These are phyloP conservation scores for Venturia pyrina DNA, from an alignment of 2,329 filamentous ascomycete genomes.

Conservation along the genomic window DNA sequence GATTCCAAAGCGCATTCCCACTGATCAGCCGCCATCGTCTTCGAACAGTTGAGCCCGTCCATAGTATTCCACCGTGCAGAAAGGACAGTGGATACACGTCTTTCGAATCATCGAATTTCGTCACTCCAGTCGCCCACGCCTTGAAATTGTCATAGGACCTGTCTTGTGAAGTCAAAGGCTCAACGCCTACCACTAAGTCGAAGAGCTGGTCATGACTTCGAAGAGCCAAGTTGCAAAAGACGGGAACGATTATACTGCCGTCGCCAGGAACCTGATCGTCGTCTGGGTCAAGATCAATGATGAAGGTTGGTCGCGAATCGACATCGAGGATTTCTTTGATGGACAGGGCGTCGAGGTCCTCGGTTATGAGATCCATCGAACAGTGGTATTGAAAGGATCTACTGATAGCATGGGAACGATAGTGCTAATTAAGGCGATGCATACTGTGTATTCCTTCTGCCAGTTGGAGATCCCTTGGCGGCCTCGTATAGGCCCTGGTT, in stretches of 20 bases:
- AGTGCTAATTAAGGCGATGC: neutral
- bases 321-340: slow-evolving; percentile 23
- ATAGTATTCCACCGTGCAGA: slow-evolving; percentile 22
- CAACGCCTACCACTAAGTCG: slow-evolving; percentile 18
- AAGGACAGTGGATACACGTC: slow-evolving; percentile 37
- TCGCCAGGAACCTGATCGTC: neutral
- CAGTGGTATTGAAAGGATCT: neutral
- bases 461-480: too few relatives aligned
- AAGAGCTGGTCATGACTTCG: slow-evolving; percentile 21
- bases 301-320: slow-evolving; percentile 24
- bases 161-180: neutral
- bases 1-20: slow-evolving; percentile 16
- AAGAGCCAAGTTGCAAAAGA: slow-evolving; percentile 24
- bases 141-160: slow-evolving; percentile 27
- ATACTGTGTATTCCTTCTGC: too few relatives aligned
- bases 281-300: slow-evolving; percentile 24
- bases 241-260: slow-evolving; percentile 17
- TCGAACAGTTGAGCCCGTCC: slow-evolving; percentile 23
- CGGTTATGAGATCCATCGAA: neutral
- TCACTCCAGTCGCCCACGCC: slow-evolving; percentile 33
- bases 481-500: too few relatives aligned
- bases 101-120: slow-evolving; percentile 33
- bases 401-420: neutral
- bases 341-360: slow-evolving; percentile 19
- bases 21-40: slow-evolving; percentile 23